Evolutionary conservation across 345 rosid species (phyloP).

Genomic region (Gossypium ekmanianum): DNA sequence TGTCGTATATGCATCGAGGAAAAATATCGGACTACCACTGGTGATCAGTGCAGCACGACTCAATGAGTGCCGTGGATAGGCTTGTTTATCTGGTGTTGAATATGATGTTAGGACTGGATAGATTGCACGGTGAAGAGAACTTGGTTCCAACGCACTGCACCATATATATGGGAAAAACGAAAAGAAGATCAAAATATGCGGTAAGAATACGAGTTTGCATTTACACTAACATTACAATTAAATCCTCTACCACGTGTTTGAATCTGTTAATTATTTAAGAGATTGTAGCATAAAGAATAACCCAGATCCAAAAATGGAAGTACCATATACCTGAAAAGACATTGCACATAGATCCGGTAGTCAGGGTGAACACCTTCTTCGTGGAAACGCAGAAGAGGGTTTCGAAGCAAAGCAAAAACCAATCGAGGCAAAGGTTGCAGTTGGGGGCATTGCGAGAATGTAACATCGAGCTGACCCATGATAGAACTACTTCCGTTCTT

Average conservation of each 20-base stretch:
- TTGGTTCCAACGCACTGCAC: conserved; percentile 82
- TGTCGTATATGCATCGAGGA: conserved; percentile 89
- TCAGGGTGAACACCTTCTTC: conserved; percentile 99
- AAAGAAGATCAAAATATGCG: neutral
- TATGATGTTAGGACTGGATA: conserved; percentile 77
- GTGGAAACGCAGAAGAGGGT: conserved; percentile 90
- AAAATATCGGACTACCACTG: conserved; percentile 93
- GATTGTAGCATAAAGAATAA: neutral
- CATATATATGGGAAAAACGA: conserved; percentile 6
- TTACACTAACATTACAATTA: neutral
- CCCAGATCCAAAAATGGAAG: neutral
- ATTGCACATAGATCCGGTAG: conserved; percentile 85
- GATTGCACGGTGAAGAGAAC: conserved; percentile 83
- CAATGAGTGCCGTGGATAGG: conserved; percentile 90
- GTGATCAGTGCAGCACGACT: conserved; percentile 89
- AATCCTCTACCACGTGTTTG: neutral
- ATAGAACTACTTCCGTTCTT: conserved; percentile 54
- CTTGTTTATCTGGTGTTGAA: conserved; percentile 78
- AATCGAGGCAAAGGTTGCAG: conserved; percentile 83
- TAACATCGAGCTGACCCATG: conserved; percentile 68
- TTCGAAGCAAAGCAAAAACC: conserved; percentile 89
- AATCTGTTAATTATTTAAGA: conserved; percentile 1
- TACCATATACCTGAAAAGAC: conserved; percentile 84
- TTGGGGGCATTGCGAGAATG: conserved; percentile 91
- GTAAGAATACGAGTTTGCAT: neutral